Evolutionary conservation across 345 rosid genomes (phyloP).

Genomic region (Salix viminalis): DNA sequence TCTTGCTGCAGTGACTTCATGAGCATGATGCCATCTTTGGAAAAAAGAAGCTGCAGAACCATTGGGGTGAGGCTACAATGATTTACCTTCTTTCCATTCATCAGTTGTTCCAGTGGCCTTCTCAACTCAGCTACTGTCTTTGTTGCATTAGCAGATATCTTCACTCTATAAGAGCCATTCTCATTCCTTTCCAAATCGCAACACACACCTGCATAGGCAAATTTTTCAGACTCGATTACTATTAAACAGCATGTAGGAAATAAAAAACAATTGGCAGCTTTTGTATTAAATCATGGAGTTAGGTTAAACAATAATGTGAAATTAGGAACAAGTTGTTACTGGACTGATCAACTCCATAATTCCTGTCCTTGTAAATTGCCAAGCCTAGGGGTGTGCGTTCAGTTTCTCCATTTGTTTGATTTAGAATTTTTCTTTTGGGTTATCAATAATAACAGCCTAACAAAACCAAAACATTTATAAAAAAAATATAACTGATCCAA

Average conservation of each 20-base stretch:
- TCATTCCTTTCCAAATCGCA: conserved; percentile 41
- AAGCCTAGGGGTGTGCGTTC: no score
- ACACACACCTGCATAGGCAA: conserved; percentile 39
- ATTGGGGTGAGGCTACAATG: conserved; percentile 51
- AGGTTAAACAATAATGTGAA: background rate
- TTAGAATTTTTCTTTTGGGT: no score
- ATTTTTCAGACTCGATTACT: background rate
- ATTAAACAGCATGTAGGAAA: background rate
- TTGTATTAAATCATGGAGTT: background rate
- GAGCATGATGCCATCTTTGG: conserved; percentile 50
- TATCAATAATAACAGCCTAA: no score
- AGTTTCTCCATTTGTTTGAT: no score
- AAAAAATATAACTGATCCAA: no score
- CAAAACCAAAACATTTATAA: no score
- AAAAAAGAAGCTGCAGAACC: conserved; percentile 52
- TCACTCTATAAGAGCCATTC: conserved; percentile 54
- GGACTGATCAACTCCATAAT: no score
- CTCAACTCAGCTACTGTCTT: conserved; percentile 75
- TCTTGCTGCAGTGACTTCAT: conserved; percentile 58
- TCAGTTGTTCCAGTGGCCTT: conserved; percentile 68
- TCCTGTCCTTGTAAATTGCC: no score
- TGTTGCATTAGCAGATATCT: conserved; percentile 67
- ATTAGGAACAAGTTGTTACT: background rate
- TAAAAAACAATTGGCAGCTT: background rate
- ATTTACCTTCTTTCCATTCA: conserved; percentile 56